Evolutionary conservation across 106 monocot species (phyloP).

Genomic region (Cymbidium sinense): DNA sequence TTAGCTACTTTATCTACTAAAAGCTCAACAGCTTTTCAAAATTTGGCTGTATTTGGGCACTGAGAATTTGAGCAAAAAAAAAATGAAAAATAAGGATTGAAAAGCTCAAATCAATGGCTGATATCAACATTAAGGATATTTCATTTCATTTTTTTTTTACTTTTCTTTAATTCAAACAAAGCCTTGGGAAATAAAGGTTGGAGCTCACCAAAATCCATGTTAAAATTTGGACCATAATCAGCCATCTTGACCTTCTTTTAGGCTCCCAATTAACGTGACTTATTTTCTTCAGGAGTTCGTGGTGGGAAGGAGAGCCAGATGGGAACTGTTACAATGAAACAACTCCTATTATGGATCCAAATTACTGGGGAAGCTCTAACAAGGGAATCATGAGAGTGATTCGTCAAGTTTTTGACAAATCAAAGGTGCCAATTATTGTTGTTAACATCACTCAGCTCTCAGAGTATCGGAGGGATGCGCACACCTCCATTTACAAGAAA

Average conservation of each 20-base stretch:
- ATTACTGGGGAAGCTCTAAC: constrained; percentile 62
- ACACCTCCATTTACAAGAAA: constrained; percentile 74
- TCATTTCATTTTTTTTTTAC: no score
- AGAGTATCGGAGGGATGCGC: constrained; percentile 78
- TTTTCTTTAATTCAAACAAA: not conserved
- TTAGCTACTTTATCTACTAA: no score
- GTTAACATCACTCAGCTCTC: constrained; percentile 73
- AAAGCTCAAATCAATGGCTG: no score
- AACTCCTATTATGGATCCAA: constrained; percentile 34
- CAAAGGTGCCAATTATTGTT: constrained; percentile 35
- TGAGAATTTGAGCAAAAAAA: no score
- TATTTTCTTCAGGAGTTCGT: constrained; percentile 33
- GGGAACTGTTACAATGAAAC: constrained; percentile 79
- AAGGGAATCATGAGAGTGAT: constrained; percentile 60
- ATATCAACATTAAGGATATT: no score
- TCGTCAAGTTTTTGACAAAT: constrained; percentile 30
- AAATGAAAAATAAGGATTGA: no score
- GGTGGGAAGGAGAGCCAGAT: constrained; percentile 55
- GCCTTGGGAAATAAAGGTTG: not conserved
- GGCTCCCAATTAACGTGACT: not conserved
- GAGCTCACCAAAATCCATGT: not conserved
- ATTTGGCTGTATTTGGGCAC: no score
- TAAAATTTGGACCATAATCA: not conserved
- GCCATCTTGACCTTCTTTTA: not conserved
- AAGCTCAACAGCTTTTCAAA: no score